Evolutionary conservation across 345 rosid species (phyloP), one percentile per base, ranked within the genome.

Genomic region (Salix purpurea): DNA sequence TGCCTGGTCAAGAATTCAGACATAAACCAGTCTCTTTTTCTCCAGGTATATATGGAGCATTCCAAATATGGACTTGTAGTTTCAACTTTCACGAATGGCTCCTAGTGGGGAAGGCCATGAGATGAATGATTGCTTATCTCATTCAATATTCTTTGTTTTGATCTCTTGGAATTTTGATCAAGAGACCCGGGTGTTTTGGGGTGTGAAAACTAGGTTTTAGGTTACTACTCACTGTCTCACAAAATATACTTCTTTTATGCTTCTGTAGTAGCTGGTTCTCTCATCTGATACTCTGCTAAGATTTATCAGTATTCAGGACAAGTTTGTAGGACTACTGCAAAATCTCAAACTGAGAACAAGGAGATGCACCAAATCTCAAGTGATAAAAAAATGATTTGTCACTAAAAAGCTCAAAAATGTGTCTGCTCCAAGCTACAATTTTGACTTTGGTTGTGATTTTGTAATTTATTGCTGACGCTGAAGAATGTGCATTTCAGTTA

Each of bases 401-500:
- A 54, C 61, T 54, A 40, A 2, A 19, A 54, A 9, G 28, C 6
- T 4, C 2, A n/a, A 56, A 56, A 26, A 58, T 4, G 28, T 46
- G 23, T 24, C 23, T 58, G 7, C 21, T 15, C 11, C 7, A 26
- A 50, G 42, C 26, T 14, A 4, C 42, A 32, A 70, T 28, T 24
- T 54, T 61, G 21, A 64, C 23, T 39, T 67, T n/a, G 30, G 9
- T n/a, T 56, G 67, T 66, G 4, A 8, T 30, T 42, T 46, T 69
- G 54, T 52, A 16, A 10, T 34, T 61, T 36, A 62, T 71, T 50
- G 30, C 72, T 80, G 78, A 80, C 52, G 32, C 56, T 71, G 54
- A 44, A 60, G 76, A 23, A 5, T 69, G 26, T 69, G 71, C 23
- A 46, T 69, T 73, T 73, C 84, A 90, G 97, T 74, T 87, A 82